Base-by-base conservation (phyloP, 2,329 filamentous ascomycete species). In the Colletotrichum gloeosporioides region DNA sequence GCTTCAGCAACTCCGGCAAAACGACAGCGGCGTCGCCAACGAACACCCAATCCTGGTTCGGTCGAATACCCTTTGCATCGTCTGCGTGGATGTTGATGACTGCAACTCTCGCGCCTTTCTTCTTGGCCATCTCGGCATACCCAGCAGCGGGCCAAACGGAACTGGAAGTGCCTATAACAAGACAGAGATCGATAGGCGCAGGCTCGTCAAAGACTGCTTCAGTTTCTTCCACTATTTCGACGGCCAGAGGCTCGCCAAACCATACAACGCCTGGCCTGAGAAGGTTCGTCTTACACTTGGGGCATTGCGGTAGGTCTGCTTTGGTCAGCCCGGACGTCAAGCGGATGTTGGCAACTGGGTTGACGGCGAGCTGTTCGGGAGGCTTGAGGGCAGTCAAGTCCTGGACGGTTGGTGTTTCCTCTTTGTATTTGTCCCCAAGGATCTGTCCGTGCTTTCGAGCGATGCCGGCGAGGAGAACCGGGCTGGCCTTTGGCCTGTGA, bases 181-280 rank as follows among this genome's bases (percentile, higher is more conserved):
- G 84, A 66, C 93, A 93, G 59, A 94, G 83, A 79, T 94, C 92
- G 53, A 94, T 88, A 13, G 82, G 82, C 2, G 84, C 81, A 1
- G 83, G 82, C 1, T 84, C 78, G 0, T 82, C 77, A 57, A 94
- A 86, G 84, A 89, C 93, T 0, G 85, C 80, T 44, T 93, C 87
- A 6, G 93, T 87, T 13, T 85, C 83, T 0, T 84, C 71, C 1
- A 93, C 78, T 4, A 90, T 89, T 15, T 89, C 81, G 6, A 79
- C 76, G 0, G 92, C 91, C 4, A 94, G 84, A 13, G 82, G 71
- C 81, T 94, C 93, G 36, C 90, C 90, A 79, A 94, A 94, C 93
- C 93, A 94, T 6, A 94, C 92, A 0, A 94, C 92, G 10, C 90
- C 91, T 0, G 93, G 93, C 8, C 93, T 89, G 6, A 94, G 87